These are phyloP conservation scores for Penicillium corylophilum DNA, from an alignment of 2,329 filamentous ascomycete species.

Conservation along the genomic window DNA sequence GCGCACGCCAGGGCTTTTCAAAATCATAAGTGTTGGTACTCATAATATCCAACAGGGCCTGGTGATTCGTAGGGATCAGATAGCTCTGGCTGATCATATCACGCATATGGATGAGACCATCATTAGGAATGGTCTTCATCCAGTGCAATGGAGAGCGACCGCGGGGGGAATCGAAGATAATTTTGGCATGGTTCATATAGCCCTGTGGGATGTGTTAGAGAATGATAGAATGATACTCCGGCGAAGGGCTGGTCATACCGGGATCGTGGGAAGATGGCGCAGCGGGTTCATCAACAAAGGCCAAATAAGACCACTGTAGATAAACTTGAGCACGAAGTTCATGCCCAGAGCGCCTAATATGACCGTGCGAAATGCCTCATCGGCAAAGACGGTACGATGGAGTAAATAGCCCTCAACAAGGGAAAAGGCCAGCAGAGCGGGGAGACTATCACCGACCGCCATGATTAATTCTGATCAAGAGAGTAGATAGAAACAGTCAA, in stretches of 20 bases:
- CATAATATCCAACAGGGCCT: constrained; percentile 52
- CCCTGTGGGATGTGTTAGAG: constrained; percentile 19
- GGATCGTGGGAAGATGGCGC: constrained; percentile 49
- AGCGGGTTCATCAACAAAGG: constrained; percentile 53
- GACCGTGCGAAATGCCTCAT: constrained; percentile 26
- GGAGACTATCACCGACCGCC: constrained; percentile 7
- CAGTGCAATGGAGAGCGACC: constrained; percentile 40
- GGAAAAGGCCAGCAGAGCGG: constrained; percentile 20
- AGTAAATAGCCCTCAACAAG: constrained; percentile 31
- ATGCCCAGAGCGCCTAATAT: constrained; percentile 21
- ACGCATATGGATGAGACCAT: constrained; percentile 55
- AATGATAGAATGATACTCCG: background rate
- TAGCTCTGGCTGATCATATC: constrained; percentile 45
- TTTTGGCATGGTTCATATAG: constrained; percentile 22
- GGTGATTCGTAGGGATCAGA: constrained; percentile 34
- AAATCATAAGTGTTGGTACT: constrained; percentile 56
- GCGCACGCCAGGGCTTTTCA: constrained; percentile 49
- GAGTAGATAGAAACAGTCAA: background rate
- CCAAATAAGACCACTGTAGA: constrained; percentile 49
- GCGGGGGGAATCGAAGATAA: constrained; percentile 36
- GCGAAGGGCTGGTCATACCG: constrained; percentile 6
- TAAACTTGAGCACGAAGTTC: constrained; percentile 24
- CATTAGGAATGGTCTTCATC: constrained; percentile 55
- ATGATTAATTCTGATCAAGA: background rate
- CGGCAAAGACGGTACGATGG: constrained; percentile 26